These are phyloP conservation scores for Nemania abortiva DNA, from an alignment of 2,329 filamentous ascomycete genomes.

Conservation along the genomic window DNA sequence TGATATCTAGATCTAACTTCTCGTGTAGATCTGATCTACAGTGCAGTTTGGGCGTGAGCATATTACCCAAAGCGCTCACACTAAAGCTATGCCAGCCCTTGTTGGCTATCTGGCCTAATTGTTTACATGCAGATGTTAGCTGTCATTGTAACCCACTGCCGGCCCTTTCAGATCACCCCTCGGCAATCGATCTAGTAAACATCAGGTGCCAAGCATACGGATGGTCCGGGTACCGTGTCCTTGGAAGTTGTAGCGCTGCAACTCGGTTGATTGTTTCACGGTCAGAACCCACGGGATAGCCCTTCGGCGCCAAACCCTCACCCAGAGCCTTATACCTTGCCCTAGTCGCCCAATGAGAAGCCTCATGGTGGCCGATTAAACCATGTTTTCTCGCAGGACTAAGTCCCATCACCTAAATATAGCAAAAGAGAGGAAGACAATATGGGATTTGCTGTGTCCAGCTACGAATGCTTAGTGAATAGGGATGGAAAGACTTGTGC, in stretches of 20 bases:
- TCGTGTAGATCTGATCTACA: conserved; percentile 23
- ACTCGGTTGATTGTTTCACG: background rate
- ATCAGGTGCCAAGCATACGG: background rate
- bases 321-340: background rate
- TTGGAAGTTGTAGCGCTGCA: background rate
- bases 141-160: background rate
- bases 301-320: background rate
- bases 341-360: background rate
- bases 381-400: background rate
- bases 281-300: background rate
- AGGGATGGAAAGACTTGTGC: background rate
- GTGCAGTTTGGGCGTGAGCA: background rate
- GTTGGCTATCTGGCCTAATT: background rate
- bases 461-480: background rate
- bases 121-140: background rate
- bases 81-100: background rate
- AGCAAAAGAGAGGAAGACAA: background rate
- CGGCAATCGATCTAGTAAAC: background rate
- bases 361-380: background rate
- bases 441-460: background rate
- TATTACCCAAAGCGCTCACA: background rate
- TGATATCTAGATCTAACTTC: conserved; percentile 3
- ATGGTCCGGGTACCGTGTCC: background rate
- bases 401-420: background rate
- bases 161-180: background rate